Evolutionary conservation across 805 yeast species (phyloP), one percentile per base, ranked within the genome.

Genomic region (Wickerhamiella australiensis): DNA sequence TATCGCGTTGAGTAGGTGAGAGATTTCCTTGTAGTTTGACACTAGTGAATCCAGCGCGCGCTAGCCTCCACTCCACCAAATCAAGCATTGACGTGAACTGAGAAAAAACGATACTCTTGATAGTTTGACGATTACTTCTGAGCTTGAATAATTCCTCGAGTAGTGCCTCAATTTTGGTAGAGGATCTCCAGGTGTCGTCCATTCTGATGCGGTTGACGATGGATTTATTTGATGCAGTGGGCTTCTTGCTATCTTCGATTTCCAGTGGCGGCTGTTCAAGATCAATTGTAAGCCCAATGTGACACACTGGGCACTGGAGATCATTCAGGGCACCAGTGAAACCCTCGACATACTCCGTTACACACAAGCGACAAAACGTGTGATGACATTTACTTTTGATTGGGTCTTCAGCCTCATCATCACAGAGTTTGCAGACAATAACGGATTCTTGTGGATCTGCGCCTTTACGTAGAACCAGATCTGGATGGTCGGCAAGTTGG

Each of bases 401-500:
- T 0, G 98, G 95, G 53, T 92, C 99, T 65, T 92, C 97, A 0
- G 97, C 96, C 65, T 88, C 96, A 61, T 92, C 99, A 57, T 88
- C 97, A 66, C 99, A 92, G 21, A 92, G 63, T 56, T 85, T 94
- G 62, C 99, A 92, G 38, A 92, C 81, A 9, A 87, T 76, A 1
- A 77, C 77, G 9, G 73, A 75, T 5, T 68, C 62, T 12, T 56
- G 52, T n/a, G 75, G 76, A n/a, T 59, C 64, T 20, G 58, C 65
- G 33, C 63, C 62, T 47, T 88, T 72, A 56, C 87, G 79, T 61
- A 92, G 69, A 0, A 92, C 96, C 54, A 92, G 70, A 67, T 92
- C 99, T 0, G 99, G 99, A 65, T 92, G 99, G 64, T 92, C 98
- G 0, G 98, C 97, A 58, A 92, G 71, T 66, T 92, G 98, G 59